phyloP scores from a whole-genome alignment of 2,329 filamentous ascomycete genomes.

The Sporothrix variecibatus region DNA sequence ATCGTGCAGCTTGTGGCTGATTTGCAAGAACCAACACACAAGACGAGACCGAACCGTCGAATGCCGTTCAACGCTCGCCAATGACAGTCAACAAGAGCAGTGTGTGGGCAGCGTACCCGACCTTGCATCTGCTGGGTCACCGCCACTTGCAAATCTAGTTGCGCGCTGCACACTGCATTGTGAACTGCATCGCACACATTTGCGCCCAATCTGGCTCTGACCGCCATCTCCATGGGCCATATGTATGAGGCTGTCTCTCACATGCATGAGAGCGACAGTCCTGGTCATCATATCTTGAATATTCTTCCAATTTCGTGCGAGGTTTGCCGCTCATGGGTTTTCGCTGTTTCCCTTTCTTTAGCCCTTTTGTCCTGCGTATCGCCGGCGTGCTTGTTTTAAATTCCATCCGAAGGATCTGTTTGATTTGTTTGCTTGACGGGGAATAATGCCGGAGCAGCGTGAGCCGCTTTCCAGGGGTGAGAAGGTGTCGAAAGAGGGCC shows the following conservation, averaged over 20 bases:
- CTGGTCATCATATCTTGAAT: neutral
- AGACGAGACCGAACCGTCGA: neutral
- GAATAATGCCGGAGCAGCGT: slow-evolving; percentile 18
- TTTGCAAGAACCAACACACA: neutral
- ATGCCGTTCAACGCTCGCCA: neutral
- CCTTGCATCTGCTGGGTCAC: slow-evolving; percentile 7
- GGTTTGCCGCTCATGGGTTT: neutral
- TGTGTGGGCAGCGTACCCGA: slow-evolving; percentile 4
- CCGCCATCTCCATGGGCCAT: slow-evolving; percentile 1
- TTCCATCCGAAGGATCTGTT: neutral
- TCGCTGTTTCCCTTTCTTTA: neutral
- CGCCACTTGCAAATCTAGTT: slow-evolving; percentile 12
- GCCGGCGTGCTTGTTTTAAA: neutral
- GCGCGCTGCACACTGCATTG: neutral
- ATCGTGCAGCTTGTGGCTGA: neutral
- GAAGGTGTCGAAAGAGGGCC: neutral
- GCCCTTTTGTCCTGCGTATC: neutral
- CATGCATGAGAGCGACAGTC: neutral
- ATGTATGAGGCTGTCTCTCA: neutral
- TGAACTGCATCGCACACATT: neutral
- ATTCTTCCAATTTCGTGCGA: neutral
- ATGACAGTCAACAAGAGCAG: neutral
- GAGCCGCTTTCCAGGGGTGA: neutral
- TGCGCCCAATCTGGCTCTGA: neutral
- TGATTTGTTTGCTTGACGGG: slow-evolving; percentile 10